Evolutionary conservation across 148 eudicot species (phyloP), one percentile per base, ranked within the genome.

Genomic region (Fagopyrum tataricum): DNA sequence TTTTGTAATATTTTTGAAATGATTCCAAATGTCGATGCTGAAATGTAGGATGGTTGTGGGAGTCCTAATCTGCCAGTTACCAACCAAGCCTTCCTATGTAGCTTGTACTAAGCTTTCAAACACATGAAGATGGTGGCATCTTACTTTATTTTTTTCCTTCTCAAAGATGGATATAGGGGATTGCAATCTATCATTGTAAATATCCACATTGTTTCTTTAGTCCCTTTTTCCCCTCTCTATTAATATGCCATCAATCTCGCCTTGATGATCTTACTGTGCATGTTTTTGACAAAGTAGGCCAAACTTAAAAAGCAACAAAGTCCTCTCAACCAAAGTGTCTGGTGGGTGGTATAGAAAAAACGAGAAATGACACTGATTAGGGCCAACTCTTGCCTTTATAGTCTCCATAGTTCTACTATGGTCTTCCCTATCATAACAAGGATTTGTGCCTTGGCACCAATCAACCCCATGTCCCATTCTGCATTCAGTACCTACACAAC

Each of bases 241-340:
- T n/a, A n/a, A n/a, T n/a, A n/a, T n/a, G n/a, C n/a, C n/a, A n/a
- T n/a, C n/a, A n/a, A n/a, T n/a, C n/a, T n/a, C n/a, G n/a, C n/a
- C n/a, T n/a, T n/a, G n/a, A n/a, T n/a, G n/a, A n/a, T 71, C 83
- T 53, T 81, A 90, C 91, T 91, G 47, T 90, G 96, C 96, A 87
- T 83, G 78, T 80, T 74, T 80, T 78, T 88, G 58, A 90, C 75
- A 55, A 90, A 86, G 79, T 81, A 67, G 51, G 80, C 84, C 79
- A 86, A 70, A 64, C 88, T 87, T 44, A 88, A 79, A 79, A 84
- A 90, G 78, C 81, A 80, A 66, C 76, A 76, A 17, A n/a, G 82
- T 74, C 71, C 84, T 81, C 78, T 86, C 83, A 10, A 77, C 73
- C 76, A 78, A 78, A 48, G 87, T 81, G 59, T 73, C 80, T 23